Percentiles rank a stretch among this genome's conserved stretches.
Evolutionary conservation across 768 basidiomycete genomes (phyloP).

Genomic region (Auricularia auricula-judae): DNA sequence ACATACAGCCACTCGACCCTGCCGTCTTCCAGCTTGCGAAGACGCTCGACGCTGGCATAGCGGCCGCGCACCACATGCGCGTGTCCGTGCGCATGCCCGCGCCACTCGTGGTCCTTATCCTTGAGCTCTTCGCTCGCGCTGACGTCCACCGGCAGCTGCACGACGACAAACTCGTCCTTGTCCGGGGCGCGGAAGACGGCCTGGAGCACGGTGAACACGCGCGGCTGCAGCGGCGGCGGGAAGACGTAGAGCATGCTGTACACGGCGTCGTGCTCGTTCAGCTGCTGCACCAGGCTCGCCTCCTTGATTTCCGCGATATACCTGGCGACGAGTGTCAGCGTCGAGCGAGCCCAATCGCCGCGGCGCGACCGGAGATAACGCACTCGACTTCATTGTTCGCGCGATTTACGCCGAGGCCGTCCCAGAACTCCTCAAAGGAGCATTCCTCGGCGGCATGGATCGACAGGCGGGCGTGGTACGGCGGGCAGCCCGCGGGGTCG

Average conservation of each 20-base stretch:
- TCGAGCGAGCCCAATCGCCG: too few species aligned
- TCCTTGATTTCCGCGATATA: slow-evolving; percentile 57
- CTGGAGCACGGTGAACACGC: slow-evolving; percentile 67
- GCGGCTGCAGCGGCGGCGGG: slow-evolving; percentile 55
- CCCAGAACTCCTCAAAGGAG: slow-evolving; percentile 67
- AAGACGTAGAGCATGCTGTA: slow-evolving; percentile 70
- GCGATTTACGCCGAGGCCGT: slow-evolving; percentile 53
- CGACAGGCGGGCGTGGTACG: slow-evolving; percentile 62
- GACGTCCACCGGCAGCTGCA: slow-evolving; percentile 64
- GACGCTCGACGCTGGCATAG: slow-evolving; percentile 59
- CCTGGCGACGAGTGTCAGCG: slow-evolving; percentile 22
- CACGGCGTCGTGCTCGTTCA: slow-evolving; percentile 48
- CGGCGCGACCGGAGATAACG: slow-evolving; percentile 9
- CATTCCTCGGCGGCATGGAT: slow-evolving; percentile 54
- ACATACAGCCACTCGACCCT: slow-evolving; percentile 51
- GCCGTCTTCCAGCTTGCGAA: slow-evolving; percentile 52
- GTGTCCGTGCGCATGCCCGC: slow-evolving; percentile 35
- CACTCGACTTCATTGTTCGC: slow-evolving; percentile 60
- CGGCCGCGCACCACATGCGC: slow-evolving; percentile 53
- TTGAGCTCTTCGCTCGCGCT: slow-evolving; percentile 12
- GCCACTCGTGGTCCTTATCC: slow-evolving; percentile 26
- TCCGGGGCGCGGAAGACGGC: slow-evolving; percentile 18
- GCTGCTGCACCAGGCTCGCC: slow-evolving; percentile 46
- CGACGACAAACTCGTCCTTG: slow-evolving; percentile 15
- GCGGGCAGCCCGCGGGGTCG: slow-evolving; percentile 35